Percentiles rank a stretch among this genome's conserved stretches.
Evolutionary conservation across 306 rosid species (phyloP).

Genomic region (Cicer judaicum): DNA sequence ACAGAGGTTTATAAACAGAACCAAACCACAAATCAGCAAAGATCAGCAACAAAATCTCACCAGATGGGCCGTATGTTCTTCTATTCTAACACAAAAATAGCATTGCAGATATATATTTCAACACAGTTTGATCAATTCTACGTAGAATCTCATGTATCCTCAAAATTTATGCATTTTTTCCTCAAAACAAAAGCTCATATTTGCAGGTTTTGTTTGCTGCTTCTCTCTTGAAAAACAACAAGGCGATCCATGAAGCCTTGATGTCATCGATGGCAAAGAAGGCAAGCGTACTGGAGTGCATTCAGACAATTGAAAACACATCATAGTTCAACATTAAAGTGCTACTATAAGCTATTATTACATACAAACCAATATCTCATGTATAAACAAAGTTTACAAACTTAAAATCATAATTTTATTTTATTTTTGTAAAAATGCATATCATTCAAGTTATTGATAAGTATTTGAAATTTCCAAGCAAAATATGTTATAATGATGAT

Average conservation of each 20-base stretch:
- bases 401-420: neutral
- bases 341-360: constrained; percentile 6
- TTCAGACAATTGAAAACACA: constrained; percentile 76
- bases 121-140: constrained; percentile 24
- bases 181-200: neutral
- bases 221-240: constrained; percentile 80
- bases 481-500: neutral
- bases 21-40: constrained; percentile 82
- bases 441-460: neutral
- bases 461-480: constrained; percentile 1
- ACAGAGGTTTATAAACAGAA: constrained; percentile 89
- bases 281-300: constrained; percentile 77
- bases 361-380: neutral
- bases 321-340: constrained; percentile 44
- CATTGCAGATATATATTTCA: constrained; percentile 6
- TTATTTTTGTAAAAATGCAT: neutral
- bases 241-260: constrained; percentile 69
- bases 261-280: constrained; percentile 70
- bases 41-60: constrained; percentile 97
- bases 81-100: constrained; percentile 21
- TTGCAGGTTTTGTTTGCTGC: constrained; percentile 83
- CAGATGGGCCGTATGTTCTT: constrained; percentile 92
- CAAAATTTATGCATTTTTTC: neutral
- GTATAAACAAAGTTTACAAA: constrained; percentile 24
- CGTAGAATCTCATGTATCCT: neutral